Evolutionary conservation across 148 eudicot genomes (phyloP), one percentile per base, ranked within the genome.

Genomic region (Fallopia convolvulus): DNA sequence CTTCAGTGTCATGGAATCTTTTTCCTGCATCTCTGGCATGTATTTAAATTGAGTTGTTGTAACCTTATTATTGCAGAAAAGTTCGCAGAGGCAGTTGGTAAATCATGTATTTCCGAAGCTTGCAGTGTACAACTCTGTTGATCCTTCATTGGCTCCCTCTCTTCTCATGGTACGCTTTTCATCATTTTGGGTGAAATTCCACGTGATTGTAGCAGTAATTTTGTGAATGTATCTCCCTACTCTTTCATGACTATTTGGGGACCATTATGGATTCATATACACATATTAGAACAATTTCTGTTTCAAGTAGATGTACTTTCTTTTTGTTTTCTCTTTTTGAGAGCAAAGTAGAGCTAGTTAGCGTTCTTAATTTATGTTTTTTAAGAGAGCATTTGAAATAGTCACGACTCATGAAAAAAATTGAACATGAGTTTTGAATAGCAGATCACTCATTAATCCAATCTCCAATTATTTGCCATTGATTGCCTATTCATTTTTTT

Each of bases 71-170:
- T 40, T 86, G 84, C 78, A 95, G 99, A 95, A 95, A 95, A 92
- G 86, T 83, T 95, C 99, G 40, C 94, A 88, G 80, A 86, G 85
- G 85, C 94, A 91, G 75, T 85, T 95, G 82, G 90, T 95, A 74
- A 93, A 92, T 83, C 90, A 95, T 77, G 97, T 95, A 39, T 95
- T 95, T 81, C 99, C 99, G n/a, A 95, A 92, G 83, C 99, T 95
- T 79, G 99, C 99, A n/a, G 97, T 95, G 32, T 95, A 95, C 88
- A 95, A 95, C 83, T 95, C 99, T 36, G 99, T 95, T 72, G 99
- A 95, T 75, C 99, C 99, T 70, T 92, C 99, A 36, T 74, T 95
- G 84, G 99, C 99, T 32, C 99, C 99, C 40, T 95, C 99, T 63
- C 97, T 95, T 83, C 91, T 95, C 53, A 95, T 95, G 99, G 99